Evolutionary conservation across 352 stramenopile genomes (phyloP), one percentile per base, ranked within the genome.

Genomic region (Phytophthora sansomeana): DNA sequence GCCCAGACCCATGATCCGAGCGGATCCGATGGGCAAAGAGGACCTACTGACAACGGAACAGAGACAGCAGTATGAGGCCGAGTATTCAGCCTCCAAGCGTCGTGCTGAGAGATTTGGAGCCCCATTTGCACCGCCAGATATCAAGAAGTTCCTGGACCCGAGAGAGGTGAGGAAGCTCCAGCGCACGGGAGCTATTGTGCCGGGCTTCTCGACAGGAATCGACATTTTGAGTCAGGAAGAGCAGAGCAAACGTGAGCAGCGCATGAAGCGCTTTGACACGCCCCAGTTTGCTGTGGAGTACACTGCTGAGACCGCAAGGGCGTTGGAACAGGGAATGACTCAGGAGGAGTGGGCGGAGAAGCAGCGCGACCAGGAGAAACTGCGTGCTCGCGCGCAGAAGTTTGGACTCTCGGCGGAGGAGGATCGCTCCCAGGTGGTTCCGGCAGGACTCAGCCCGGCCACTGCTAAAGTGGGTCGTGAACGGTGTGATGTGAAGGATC

Each of bases 181-280:
- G 59, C 85, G 87, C 30, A 89, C 81, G 1, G 87, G 87, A 17
- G 80, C 70, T 0, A 81, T 85, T 24, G 73, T 80, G 50, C 73
- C 79, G 3, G 80, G 84, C 4, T 91, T 91, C 61, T 62, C 83
- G 8, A 93, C 86, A 30, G 87, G 85, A 6, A 87, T 96, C 36
- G 85, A 96, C 44, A 53, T 96, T 1, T 81, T 70, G 41, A 90
- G 75, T 59, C 59, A 80, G 5, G 79, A 89, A 21, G 85, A 96
- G 58, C 44, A 80, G 21, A 67, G 53, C 39, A 93, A 93, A 68
- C 81, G 87, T 3, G 77, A 90, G 52, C 67, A 87, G 59, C 87
- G 87, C 47, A 91, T 92, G 81, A 81, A 91, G 62, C 81, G 87
- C 8, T 96, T 96, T 61, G 74, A 93, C 47, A 91, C 87, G 5